Evolutionary conservation across 2,329 filamentous ascomycete species (phyloP).

Genomic region (Corinectria fuckeliana): DNA sequence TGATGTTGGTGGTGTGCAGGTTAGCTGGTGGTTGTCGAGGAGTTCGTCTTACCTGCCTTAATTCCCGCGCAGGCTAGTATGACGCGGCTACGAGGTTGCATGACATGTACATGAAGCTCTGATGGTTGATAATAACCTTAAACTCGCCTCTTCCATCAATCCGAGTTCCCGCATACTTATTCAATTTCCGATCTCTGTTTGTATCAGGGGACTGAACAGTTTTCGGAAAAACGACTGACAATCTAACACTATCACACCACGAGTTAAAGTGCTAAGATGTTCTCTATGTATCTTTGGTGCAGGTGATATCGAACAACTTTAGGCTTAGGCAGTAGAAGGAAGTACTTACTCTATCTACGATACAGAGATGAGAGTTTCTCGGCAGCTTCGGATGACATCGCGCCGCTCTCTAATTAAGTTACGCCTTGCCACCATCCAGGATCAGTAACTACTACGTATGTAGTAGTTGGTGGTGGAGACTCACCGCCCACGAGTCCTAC

Average conservation of each 20-base stretch:
- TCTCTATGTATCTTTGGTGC: background rate
- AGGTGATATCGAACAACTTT: background rate
- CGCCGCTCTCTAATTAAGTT: background rate
- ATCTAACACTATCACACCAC: background rate
- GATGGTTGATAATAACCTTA: background rate
- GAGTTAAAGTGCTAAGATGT: background rate
- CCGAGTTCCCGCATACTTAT: too few species aligned
- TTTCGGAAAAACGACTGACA: background rate
- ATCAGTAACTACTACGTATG: too few species aligned
- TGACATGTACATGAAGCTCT: background rate
- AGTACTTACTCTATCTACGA: background rate
- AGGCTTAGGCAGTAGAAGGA: background rate
- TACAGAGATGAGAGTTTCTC: background rate
- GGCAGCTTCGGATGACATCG: background rate
- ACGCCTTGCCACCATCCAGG: background rate
- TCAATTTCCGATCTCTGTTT: too few species aligned
- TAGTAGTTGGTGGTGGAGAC: slow-evolving; percentile 8
- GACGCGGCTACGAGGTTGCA: background rate
- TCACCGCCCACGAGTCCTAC: background rate
- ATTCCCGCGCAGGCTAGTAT: background rate
- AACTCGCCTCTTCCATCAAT: background rate
- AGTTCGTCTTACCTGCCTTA: background rate
- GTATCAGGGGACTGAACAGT: too few species aligned
- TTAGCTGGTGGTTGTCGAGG: background rate
- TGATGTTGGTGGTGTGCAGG: background rate